These are phyloP conservation scores for Oryza glaberrima DNA, from an alignment of 176 grass and related monocot species.

Conservation along the genomic window DNA sequence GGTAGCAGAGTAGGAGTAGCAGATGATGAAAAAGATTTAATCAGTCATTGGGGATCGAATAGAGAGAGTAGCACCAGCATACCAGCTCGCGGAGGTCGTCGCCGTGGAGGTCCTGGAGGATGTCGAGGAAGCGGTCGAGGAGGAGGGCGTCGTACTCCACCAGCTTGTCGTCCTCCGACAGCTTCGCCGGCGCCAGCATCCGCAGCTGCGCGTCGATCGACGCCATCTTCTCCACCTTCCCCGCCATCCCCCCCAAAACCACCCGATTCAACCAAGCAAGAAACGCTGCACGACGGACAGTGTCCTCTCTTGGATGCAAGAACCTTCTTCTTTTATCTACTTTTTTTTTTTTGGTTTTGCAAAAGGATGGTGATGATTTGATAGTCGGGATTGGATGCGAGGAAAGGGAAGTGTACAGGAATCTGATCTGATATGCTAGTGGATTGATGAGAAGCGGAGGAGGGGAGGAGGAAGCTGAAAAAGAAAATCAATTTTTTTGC, in stretches of 20 bases:
- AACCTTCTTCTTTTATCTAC: not conserved
- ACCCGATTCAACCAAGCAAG: not conserved
- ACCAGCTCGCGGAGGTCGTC: conserved; percentile 68
- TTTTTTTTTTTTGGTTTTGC: not conserved
- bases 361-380: not conserved
- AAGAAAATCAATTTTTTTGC: not conserved
- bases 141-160: conserved; percentile 75
- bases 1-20: too few species aligned
- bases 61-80: not conserved
- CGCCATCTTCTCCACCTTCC: conserved; percentile 58
- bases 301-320: not conserved
- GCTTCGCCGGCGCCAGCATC: conserved; percentile 56
- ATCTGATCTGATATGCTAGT: not conserved
- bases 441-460: not conserved
- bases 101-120: conserved; percentile 66
- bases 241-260: conserved; percentile 16
- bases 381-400: too few species aligned
- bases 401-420: not conserved
- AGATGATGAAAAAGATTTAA: too few species aligned
- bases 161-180: conserved; percentile 74
- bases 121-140: conserved; percentile 75
- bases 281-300: not conserved
- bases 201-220: conserved; percentile 77
- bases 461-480: not conserved
- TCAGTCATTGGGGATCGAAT: not conserved